A percentile compares a stretch with the other conserved stretches of the same genome.
Evolutionary conservation across 805 yeast species (phyloP).

Genomic region (Blastobotrys robertii): DNA sequence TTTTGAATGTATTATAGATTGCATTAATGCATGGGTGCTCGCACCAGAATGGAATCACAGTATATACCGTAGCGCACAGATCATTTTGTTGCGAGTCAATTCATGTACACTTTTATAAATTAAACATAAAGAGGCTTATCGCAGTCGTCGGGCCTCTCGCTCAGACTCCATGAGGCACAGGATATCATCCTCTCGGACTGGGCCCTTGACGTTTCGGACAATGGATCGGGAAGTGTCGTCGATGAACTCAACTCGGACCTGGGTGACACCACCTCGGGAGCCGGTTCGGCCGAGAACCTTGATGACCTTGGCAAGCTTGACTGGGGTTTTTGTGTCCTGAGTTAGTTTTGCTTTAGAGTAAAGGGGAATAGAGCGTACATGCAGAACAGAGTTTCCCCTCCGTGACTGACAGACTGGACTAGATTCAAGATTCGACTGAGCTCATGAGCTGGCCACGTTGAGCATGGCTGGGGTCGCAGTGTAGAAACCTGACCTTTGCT

Average conservation of each 20-base stretch:
- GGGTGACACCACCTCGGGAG: slow-evolving; percentile 99
- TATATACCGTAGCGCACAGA: too few relatives aligned
- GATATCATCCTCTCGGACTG: slow-evolving; percentile 97
- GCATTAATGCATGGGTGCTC: too few relatives aligned
- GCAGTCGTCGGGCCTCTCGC: slow-evolving; percentile 79
- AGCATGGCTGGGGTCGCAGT: too few relatives aligned
- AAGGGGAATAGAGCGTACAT: too few relatives aligned
- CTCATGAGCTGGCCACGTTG: too few relatives aligned
- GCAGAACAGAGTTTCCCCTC: too few relatives aligned
- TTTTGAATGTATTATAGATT: neutral
- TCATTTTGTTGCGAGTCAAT: too few relatives aligned
- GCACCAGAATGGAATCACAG: too few relatives aligned
- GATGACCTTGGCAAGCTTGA: slow-evolving; percentile 98
- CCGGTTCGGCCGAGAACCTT: slow-evolving; percentile 99
- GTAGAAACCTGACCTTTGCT: too few relatives aligned
- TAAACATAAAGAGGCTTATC: slow-evolving; percentile 22
- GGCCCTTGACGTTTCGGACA: slow-evolving; percentile 96
- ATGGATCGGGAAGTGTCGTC: slow-evolving; percentile 92
- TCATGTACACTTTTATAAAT: neutral
- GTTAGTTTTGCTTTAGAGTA: neutral
- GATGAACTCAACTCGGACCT: slow-evolving; percentile 94
- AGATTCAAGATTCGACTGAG: too few relatives aligned
- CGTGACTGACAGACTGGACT: too few relatives aligned
- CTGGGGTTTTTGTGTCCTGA: slow-evolving; percentile 51
- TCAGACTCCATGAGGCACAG: slow-evolving; percentile 99